Percentiles rank a stretch among this genome's conserved stretches.
Conservation (phyloP, 2,329 filamentous ascomycete species). For the Xylariales sp. region DNA sequence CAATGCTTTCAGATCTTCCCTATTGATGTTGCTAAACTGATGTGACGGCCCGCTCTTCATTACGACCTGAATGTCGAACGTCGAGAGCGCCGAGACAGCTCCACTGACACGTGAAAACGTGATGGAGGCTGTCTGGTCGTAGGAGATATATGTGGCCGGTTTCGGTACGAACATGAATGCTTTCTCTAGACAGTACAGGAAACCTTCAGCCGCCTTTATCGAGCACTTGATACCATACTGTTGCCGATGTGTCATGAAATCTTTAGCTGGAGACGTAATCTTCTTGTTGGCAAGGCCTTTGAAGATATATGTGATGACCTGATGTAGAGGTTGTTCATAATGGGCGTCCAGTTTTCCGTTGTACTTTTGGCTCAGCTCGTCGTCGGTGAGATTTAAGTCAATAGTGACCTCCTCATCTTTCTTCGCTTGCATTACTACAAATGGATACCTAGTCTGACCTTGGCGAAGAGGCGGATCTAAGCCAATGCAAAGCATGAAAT, state of each 20-base stretch:
- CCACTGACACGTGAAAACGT: constrained; percentile 97
- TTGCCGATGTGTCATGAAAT: constrained; percentile 92
- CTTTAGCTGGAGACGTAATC: constrained; percentile 91
- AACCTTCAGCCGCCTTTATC: constrained; percentile 99
- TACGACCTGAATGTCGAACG: constrained; percentile 95
- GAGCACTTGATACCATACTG: constrained; percentile 98
- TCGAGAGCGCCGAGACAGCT: constrained; percentile 91
- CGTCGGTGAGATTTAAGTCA: constrained; percentile 95
- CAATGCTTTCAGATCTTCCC: constrained; percentile 95
- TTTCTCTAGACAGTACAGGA: constrained; percentile 96
- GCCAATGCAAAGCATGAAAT: constrained; percentile 93
- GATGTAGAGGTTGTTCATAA: constrained; percentile 93
- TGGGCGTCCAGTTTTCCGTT: constrained; percentile 87
- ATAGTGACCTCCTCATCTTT: constrained; percentile 96
- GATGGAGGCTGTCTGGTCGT: constrained; percentile 90
- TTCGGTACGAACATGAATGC: constrained; percentile 99
- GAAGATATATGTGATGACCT: constrained; percentile 96
- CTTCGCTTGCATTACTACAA: constrained; percentile 99
- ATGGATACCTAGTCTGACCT: constrained; percentile 97
- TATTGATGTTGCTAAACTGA: constrained; percentile 99
- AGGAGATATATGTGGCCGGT: constrained; percentile 95
- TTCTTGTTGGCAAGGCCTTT: constrained; percentile 94
- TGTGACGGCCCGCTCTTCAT: constrained; percentile 91
- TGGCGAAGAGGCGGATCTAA: constrained; percentile 95
- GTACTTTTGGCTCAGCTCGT: constrained; percentile 84